Percentiles rank a stretch among this genome's conserved stretches.
Evolutionary conservation across 2,329 filamentous ascomycete genomes (phyloP).

Genomic region (Tolypocladium album): DNA sequence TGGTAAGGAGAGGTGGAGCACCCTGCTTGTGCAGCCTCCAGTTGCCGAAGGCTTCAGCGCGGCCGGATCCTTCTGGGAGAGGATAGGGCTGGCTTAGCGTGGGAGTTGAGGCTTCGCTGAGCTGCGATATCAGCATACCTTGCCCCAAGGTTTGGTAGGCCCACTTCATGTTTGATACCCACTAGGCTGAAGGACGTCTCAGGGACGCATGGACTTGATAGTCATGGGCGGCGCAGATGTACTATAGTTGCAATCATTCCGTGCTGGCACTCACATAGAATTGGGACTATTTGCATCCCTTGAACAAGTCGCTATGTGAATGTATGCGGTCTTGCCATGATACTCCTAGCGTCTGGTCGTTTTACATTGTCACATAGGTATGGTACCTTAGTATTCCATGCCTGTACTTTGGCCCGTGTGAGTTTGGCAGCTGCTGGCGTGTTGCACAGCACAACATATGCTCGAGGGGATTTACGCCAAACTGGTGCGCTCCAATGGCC

Average conservation of each 20-base stretch:
- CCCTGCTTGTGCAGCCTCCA: slow-evolving; percentile 35
- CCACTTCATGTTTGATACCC: neutral
- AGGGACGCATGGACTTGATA: neutral
- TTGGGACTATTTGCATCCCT: neutral
- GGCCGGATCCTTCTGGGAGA: slow-evolving; percentile 36
- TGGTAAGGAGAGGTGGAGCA: slow-evolving; percentile 68
- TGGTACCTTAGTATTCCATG: neutral
- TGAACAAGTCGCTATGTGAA: neutral
- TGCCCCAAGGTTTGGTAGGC: neutral
- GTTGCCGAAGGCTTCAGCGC: slow-evolving; percentile 15
- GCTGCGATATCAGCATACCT: neutral
- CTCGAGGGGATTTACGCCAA: no score
- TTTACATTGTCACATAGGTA: neutral
- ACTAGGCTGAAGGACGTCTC: neutral
- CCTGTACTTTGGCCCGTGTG: neutral
- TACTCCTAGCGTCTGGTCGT: neutral
- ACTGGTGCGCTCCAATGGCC: no score
- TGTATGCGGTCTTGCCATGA: neutral
- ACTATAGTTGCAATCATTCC: neutral
- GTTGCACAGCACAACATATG: no score
- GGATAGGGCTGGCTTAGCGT: slow-evolving; percentile 15
- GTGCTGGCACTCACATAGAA: neutral
- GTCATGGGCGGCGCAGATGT: neutral
- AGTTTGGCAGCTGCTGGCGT: neutral
- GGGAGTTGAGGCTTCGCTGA: neutral